Conservation (phyloP, 2,329 filamentous ascomycete species). For the Penicillium sp. region DNA sequence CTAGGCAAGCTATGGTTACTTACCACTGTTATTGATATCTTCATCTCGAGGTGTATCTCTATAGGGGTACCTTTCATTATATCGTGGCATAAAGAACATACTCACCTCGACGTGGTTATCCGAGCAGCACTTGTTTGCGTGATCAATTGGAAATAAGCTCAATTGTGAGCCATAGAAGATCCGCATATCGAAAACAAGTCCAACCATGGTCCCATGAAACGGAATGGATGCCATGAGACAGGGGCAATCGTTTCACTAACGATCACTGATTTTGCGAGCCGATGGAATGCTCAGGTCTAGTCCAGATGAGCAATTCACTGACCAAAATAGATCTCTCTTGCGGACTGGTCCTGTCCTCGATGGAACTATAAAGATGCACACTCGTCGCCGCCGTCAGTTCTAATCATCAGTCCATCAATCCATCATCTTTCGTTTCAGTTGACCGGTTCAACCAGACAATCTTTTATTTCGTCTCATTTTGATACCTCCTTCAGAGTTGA, state of each 20-base stretch:
- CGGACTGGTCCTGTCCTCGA: background rate
- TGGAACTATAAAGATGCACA: conserved; percentile 1
- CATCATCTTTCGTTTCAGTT: conserved; percentile 17
- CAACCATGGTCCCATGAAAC: conserved; percentile 1
- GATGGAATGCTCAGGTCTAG: background rate
- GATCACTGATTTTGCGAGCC: background rate
- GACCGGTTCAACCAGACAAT: conserved; percentile 17
- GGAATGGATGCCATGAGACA: background rate
- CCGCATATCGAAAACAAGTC: conserved; percentile 3
- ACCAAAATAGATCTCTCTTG: background rate
- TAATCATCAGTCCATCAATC: conserved; percentile 8
- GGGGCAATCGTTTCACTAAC: conserved; percentile 5
- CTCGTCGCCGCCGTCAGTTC: background rate
- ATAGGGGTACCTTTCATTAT: background rate
- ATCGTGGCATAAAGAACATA: background rate
- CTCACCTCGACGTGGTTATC: background rate
- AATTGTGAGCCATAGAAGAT: background rate
- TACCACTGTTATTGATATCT: background rate
- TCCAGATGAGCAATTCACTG: background rate
- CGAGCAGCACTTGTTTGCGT: background rate
- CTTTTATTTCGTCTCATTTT: conserved; percentile 3
- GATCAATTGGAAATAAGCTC: background rate
- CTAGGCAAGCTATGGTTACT: background rate
- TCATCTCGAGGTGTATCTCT: background rate
- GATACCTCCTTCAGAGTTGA: conserved; percentile 3